Evolutionary conservation across 179 eudicot species (phyloP).

Genomic region (Heliamphora pulchella): DNA sequence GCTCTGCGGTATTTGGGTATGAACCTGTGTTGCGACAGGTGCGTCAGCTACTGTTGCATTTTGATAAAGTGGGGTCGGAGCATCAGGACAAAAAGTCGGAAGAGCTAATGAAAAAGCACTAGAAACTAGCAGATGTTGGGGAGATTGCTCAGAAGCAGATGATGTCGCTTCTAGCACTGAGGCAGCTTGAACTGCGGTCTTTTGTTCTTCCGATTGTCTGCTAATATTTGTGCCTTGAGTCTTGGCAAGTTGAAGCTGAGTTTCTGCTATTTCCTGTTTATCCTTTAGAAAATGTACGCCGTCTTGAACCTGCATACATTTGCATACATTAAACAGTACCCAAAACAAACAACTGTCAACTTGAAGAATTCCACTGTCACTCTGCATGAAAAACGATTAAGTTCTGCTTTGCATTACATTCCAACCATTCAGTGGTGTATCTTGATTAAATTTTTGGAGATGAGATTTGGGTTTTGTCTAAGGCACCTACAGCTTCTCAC

Average conservation of each 20-base stretch:
- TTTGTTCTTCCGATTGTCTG: slow-evolving; percentile 11
- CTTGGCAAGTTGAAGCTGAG: slow-evolving; percentile 17
- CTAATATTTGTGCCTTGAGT: slow-evolving; percentile 8
- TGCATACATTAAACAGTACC: background rate
- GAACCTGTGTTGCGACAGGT: background rate
- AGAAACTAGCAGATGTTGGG: background rate
- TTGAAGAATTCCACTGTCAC: background rate
- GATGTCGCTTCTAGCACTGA: background rate
- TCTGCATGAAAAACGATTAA: background rate
- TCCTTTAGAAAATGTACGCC: slow-evolving; percentile 17
- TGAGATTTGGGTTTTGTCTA: too few relatives aligned
- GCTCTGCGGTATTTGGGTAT: background rate
- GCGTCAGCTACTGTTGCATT: slow-evolving; percentile 10
- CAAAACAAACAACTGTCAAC: background rate
- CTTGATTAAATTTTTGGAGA: too few relatives aligned
- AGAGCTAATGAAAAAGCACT: background rate
- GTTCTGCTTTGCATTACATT: background rate
- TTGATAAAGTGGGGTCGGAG: background rate
- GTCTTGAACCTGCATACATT: slow-evolving; percentile 22
- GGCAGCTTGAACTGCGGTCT: slow-evolving; percentile 13
- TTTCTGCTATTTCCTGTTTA: slow-evolving; percentile 24
- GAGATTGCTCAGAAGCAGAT: background rate
- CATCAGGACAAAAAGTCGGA: background rate
- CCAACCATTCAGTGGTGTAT: background rate
- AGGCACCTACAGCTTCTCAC: background rate